Base-by-base conservation (phyloP, 257 asterid genomes). In the Misopates orontium region DNA sequence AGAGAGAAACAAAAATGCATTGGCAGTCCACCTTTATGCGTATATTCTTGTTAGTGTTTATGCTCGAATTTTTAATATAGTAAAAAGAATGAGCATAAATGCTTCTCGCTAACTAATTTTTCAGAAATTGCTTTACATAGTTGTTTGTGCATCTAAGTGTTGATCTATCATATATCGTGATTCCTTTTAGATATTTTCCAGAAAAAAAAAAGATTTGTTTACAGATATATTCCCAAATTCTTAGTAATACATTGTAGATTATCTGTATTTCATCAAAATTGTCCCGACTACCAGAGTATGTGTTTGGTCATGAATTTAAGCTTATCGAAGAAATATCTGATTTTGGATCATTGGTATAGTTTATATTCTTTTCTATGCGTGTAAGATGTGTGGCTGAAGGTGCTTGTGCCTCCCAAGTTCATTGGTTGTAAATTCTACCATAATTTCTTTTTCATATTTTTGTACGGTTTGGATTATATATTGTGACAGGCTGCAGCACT, bases 401-500 rank as follows among this genome's bases (percentile, higher is more conserved):
- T 56, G 53, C 39, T 52, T 55, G 58, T 23, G 20, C 70, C 56
- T 41, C 60, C 21, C n/a, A 44, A 53, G 56, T 31, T 11, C 23
- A 40, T 61, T 57, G 68, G 64, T 70, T 56, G 59, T 47, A 8
- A 42, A 28, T 56, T 39, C 56, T 69, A 19, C n/a, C n/a, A 14
- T 42, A 24, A 23, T 64, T 59, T 52, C 54, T 24, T 44, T 56
- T 21, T 64, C 17, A 31, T 50, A 73, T 56, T 66, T 50, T 62
- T 54, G 25, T 49, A 8, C 23, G 53, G 56, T 39, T 67, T 36
- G 42, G 42, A 36, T 36, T 36, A 8, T 68, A 28, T n/a, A 73
- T 57, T 74, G 74, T 75, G 67, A 56, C 75, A 95, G 99, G 94
- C 98, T 74, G 99, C 99, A 71, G 96, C 95, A 66, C 93, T 95